Conservation (phyloP, 2,329 filamentous ascomycete genomes). For the Aspergillus aculeatus region DNA sequence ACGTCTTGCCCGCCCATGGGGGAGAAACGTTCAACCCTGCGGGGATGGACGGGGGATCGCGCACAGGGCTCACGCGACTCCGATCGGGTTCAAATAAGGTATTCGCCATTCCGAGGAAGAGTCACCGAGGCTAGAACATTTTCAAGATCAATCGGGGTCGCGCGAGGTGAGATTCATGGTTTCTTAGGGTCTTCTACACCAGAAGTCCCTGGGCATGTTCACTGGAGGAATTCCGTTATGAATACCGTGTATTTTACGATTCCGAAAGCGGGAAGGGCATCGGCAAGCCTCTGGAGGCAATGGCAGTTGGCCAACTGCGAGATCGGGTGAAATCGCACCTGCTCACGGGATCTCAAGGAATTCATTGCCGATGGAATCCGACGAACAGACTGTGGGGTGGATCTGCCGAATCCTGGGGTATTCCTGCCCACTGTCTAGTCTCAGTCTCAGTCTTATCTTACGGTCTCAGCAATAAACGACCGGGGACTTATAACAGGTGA, state of each 20-base stretch:
- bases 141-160: too few species aligned
- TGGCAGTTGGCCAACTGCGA: background rate
- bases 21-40: constrained; percentile 7
- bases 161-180: background rate
- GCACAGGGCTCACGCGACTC: background rate
- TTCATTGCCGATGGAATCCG: background rate
- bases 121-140: background rate
- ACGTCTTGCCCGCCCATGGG: background rate
- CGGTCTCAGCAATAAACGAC: too few species aligned
- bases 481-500: too few species aligned
- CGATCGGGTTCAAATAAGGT: background rate
- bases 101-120: background rate
- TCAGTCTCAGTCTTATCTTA: too few species aligned
- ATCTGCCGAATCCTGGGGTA: background rate
- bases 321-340: constrained; percentile 1
- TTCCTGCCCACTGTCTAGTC: background rate
- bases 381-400: background rate
- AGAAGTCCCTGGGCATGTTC: background rate
- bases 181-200: background rate
- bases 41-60: background rate
- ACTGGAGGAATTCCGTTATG: background rate
- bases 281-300: constrained; percentile 3
- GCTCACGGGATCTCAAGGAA: too few species aligned
- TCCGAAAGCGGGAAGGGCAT: constrained; percentile 9
- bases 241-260: constrained; percentile 9